Evolutionary conservation across 2,329 filamentous ascomycete genomes (phyloP), one percentile per base, ranked within the genome.

Genomic region (Grosmannia huntii): DNA sequence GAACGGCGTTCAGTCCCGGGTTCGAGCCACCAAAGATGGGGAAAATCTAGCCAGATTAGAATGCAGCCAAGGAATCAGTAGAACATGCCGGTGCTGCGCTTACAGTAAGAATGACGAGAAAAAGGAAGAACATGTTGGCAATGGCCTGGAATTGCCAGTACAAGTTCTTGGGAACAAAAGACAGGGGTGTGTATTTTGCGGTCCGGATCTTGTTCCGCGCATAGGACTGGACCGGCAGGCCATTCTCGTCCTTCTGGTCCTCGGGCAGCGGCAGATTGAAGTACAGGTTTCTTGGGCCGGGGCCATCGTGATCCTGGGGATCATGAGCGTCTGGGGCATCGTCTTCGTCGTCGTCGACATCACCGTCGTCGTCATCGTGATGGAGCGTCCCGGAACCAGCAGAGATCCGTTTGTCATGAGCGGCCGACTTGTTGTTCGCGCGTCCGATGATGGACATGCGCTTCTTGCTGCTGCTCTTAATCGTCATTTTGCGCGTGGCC

Each of bases 71-170:
- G 6, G 6, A 23, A 41, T 4, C 33, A 12, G n/a, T 5, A 2
- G 25, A 50, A 48, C n/a, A n/a, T n/a, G 7, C 1, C 9, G 12
- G 1, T 5, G 11, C 3, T 56, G 50, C 58, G 80, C 91, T 79
- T 85, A 97, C 94, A 67, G 86, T 85, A 60, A 99, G 81, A 68
- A 99, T 95, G 69, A 96, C 91, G 66, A 92, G 81, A 74, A 97
- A 96, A 65, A 97, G 78, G 80, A 99, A 99, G 75, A 97, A 99
- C 57, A 97, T 86, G 71, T 99, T 99, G 68, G 94, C 94, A 67
- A 99, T 87, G 68, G 97, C 97, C 73, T 99, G 92, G 69, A 99
- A 97, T 72, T 99, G 95, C 64, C 95, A 89, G 84, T 86, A 99
- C 68, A 99, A 69, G 72, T 99, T 97, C 76, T 97, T 97, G 16